A percentile compares a stretch with the other conserved stretches of the same genome.
Conservation (phyloP, 2,329 filamentous ascomycete species). For the Fusarium gaditjirri region DNA sequence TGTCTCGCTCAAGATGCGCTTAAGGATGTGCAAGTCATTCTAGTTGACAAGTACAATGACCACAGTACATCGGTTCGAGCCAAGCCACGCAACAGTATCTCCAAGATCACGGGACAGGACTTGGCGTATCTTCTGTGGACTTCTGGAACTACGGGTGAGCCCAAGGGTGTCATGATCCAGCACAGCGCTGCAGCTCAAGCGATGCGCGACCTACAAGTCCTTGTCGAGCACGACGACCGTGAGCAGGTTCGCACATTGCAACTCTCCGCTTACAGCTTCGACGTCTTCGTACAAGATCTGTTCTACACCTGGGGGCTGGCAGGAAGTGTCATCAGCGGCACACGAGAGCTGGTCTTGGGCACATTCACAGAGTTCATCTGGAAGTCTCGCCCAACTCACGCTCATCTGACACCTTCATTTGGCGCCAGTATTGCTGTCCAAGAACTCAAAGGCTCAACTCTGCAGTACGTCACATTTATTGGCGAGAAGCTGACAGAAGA, state of each 20-base stretch:
- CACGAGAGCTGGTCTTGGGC: conserved; percentile 18
- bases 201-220: conserved; percentile 22
- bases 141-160: conserved; percentile 19
- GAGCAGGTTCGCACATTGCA: conserved; percentile 20
- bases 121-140: conserved; percentile 26
- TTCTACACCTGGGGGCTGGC: conserved; percentile 26
- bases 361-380: conserved; percentile 25
- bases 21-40: conserved; percentile 4
- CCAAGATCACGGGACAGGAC: not conserved
- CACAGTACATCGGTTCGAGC: not conserved
- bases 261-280: conserved; percentile 26
- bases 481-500: conserved; percentile 27
- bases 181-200: conserved; percentile 17
- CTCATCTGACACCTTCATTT: conserved; percentile 24
- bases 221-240: conserved; percentile 13
- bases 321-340: conserved; percentile 10
- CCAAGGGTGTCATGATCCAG: conserved; percentile 30
- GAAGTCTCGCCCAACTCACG: conserved; percentile 21
- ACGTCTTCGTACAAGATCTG: conserved; percentile 23
- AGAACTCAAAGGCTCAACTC: conserved; percentile 17
- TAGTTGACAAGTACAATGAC: conserved; percentile 12
- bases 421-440: conserved; percentile 20
- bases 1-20: conserved; percentile 6
- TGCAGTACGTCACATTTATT: conserved; percentile 20
- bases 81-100: not conserved